Percentiles rank a stretch among this genome's conserved stretches.
Evolutionary conservation across 1,284 basidiomycete genomes (phyloP).

Genomic region (Fomitopsis schrenkii): DNA sequence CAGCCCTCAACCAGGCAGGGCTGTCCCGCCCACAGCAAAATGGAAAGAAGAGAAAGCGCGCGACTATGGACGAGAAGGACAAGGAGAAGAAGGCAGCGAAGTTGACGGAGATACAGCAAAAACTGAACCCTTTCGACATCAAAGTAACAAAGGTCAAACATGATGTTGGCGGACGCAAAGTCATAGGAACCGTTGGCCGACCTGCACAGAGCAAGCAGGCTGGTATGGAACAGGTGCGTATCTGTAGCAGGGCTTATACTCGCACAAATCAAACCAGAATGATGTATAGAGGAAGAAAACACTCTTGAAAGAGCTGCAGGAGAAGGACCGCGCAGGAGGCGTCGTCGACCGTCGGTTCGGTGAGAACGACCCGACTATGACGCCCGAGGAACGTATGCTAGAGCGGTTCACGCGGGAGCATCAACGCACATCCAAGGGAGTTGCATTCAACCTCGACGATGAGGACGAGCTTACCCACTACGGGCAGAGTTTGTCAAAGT

Average conservation of each 20-base stretch:
- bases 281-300: constrained; percentile 75
- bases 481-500: constrained; percentile 79
- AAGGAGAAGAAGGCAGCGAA: constrained; percentile 77
- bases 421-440: constrained; percentile 74
- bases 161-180: constrained; percentile 83
- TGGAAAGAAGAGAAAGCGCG: constrained; percentile 70
- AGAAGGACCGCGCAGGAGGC: constrained; percentile 77
- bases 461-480: constrained; percentile 93
- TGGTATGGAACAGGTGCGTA: constrained; percentile 82
- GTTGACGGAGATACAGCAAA: constrained; percentile 80
- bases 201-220: constrained; percentile 88
- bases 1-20: constrained; percentile 75
- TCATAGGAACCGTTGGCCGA: constrained; percentile 80
- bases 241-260: constrained; percentile 1
- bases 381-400: constrained; percentile 94
- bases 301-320: constrained; percentile 83
- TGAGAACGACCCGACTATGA: constrained; percentile 89
- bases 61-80: constrained; percentile 61
- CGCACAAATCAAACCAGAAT: not conserved
- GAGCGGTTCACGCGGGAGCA: constrained; percentile 94
- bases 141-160: constrained; percentile 91
- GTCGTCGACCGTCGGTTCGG: constrained; percentile 95
- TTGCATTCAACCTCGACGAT: constrained; percentile 89
- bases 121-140: constrained; percentile 92
- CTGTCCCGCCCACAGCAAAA: constrained; percentile 54